Base-by-base conservation (phyloP, 129 eudicot genomes). In the Centella asiatica region DNA sequence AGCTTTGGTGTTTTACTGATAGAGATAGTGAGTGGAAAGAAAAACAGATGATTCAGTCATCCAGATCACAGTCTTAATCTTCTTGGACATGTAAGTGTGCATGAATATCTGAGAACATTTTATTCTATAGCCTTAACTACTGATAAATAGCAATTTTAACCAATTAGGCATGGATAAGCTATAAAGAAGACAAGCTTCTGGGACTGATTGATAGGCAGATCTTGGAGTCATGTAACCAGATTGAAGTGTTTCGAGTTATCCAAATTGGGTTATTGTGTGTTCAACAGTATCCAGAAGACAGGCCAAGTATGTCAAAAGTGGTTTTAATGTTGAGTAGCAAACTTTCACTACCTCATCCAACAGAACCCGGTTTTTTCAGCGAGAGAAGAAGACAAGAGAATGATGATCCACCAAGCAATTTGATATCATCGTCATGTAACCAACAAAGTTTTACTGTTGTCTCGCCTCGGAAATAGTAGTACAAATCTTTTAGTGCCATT, bases 31-130 rank as follows among this genome's bases (percentile, higher is more conserved):
- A 58, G 6, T 34, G 44, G 44, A 17, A 37, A 12, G 7, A 58
- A 12, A 58, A 58, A 58, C 25, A 58, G 64, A 58, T 1, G 20
- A 37, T 58, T 58, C 44, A 58, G 14, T 22, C 47, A 58, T 33
- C 46, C 64, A 33, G 64, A 58, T 24, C 64, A 58, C 64, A 36
- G 34, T 8, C 14, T 33, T 14, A 58, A 58, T 27, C 64, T 58
- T 36, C 44, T 36, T 36, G 64, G 47, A 39, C 64, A 58, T 58
- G 64, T 58, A 58, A 58, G 64, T 33, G 10, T 18, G 6, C 6
- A 22, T 13, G 19, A 25, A 8, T 1, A 6, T 51, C 24, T 10
- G 0, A 13, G 24, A 23, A 2, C 25, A 0, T 2, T 25, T n/a
- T 39, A 49, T 13, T 5, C 4, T 20, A n/a, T 49, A 49, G 55